phyloP scores from a whole-genome alignment of 805 yeast species.

The Blastobotrys parvus region DNA sequence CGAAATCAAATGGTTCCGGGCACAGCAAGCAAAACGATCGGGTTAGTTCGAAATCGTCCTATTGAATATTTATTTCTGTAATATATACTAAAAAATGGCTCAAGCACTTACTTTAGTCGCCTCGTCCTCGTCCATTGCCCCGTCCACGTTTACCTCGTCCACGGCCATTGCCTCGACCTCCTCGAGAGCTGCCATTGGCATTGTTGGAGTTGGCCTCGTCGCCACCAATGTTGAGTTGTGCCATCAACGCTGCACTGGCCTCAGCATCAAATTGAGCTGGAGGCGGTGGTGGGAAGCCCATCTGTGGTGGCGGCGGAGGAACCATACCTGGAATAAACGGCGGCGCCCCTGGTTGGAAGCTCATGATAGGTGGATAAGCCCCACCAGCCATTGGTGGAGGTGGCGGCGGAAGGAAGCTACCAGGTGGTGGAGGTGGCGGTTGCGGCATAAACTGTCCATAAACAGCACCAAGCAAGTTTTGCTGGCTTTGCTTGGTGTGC shows the following conservation, averaged over 20 bases:
- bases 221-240: conserved; percentile 15
- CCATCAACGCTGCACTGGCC: conserved; percentile 20
- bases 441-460: conserved; percentile 15
- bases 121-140: conserved; percentile 1
- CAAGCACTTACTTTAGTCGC: neutral
- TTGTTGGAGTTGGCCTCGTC: conserved; percentile 3
- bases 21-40: conserved; percentile 13
- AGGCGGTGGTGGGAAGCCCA: conserved; percentile 20
- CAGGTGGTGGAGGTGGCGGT: conserved; percentile 12
- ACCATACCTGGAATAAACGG: conserved; percentile 5
- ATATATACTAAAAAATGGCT: neutral
- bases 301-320: conserved; percentile 22
- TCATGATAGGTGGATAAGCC: too few relatives aligned
- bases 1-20: conserved; percentile 52
- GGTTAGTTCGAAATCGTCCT: neutral
- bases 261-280: conserved; percentile 15
- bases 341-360: conserved; percentile 1
- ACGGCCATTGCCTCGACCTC: conserved; percentile 12
- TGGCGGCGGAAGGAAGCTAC: conserved; percentile 8
- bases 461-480: conserved; percentile 16
- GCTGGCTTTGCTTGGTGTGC: conserved; percentile 11
- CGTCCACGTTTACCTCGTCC: conserved; percentile 11
- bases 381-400: too few relatives aligned
- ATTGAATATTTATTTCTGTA: neutral
- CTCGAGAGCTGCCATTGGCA: conserved; percentile 1